Evolutionary conservation across 768 basidiomycete genomes (phyloP), one percentile per base, ranked within the genome.

Genomic region (Mycena belliarum): DNA sequence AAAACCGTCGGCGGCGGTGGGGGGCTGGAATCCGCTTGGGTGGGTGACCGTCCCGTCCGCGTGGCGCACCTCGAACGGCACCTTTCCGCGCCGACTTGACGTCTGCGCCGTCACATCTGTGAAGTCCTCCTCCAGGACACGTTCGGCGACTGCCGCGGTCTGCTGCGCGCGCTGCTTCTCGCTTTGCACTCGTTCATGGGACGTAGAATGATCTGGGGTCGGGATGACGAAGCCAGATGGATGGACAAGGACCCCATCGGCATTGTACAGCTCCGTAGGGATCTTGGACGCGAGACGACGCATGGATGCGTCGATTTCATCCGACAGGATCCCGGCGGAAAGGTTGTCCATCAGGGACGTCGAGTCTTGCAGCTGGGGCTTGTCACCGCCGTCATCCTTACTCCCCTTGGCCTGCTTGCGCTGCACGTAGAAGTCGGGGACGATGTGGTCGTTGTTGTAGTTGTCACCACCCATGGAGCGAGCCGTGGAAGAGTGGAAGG

Each of bases 1-100:
- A 23, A 77, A 79, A 10, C 73, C 73, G 46, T 75, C 61, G 33
- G 68, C 66, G 28, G 78, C 72, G 1, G 78, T 79, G 2, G 78
- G 78, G 2, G 77, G 77, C 11, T 73, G 69, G 60, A 78, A 80
- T 1, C 79, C 79, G 28, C 75, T 76, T 1, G 78, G 71, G 47
- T 78, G 77, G 35, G 68, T 67, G 38, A 77, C 63, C 1, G 63
- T 72, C 23, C 79, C 79, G 48, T 79, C 77, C 4, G 52, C 55
- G 24, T 70, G 67, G 29, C 67, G 61, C 0, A 78, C 69, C 61
- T 80, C 79, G 23, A 75, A 76, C 1, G 79, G 79, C 7, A 79
- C 70, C 66, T 80, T 79, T 60, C 73, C 72, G 6, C 66, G 63
- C 14, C 43, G 55, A 6, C 37, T 46, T 18, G 61, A 52, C 11